These are phyloP conservation scores for Macadamia tetraphylla DNA, from an alignment of 164 flowering plant genomes.

Conservation along the genomic window DNA sequence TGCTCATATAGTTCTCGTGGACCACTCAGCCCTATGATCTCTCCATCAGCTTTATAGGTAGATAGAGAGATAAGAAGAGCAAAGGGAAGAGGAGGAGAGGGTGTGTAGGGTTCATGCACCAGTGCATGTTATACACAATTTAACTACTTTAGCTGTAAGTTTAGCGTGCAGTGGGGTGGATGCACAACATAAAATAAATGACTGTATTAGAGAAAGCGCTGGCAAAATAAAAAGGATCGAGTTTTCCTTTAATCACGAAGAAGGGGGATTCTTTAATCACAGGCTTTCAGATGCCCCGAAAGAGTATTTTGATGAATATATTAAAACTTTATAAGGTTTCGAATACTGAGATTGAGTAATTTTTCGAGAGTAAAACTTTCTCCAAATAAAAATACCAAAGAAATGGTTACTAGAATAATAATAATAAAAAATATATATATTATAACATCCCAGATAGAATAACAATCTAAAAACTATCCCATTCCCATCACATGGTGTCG, in stretches of 20 bases:
- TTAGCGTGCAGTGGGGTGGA: background rate
- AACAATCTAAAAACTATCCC: conserved; percentile 14
- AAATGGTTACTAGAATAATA: no score
- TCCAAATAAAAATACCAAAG: background rate
- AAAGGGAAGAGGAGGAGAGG: background rate
- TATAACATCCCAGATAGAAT: background rate
- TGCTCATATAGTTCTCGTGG: background rate
- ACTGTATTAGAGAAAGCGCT: background rate
- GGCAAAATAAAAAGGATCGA: background rate
- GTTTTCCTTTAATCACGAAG: no score
- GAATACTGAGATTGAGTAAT: background rate
- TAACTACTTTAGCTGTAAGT: background rate
- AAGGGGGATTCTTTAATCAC: no score
- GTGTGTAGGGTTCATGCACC: background rate
- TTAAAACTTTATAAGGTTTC: no score
- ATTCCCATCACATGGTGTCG: conserved; percentile 32
- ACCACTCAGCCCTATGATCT: background rate
- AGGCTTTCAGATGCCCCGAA: no score
- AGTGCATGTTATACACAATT: background rate
- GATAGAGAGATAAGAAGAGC: background rate
- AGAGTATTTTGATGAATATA: no score
- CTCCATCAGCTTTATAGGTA: background rate
- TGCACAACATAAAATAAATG: background rate
- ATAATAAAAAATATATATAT: no score
- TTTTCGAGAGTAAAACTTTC: no score